These are phyloP conservation scores for Selaginella moellendorffii DNA, from an alignment of 75 land plant species.

Conservation along the genomic window DNA sequence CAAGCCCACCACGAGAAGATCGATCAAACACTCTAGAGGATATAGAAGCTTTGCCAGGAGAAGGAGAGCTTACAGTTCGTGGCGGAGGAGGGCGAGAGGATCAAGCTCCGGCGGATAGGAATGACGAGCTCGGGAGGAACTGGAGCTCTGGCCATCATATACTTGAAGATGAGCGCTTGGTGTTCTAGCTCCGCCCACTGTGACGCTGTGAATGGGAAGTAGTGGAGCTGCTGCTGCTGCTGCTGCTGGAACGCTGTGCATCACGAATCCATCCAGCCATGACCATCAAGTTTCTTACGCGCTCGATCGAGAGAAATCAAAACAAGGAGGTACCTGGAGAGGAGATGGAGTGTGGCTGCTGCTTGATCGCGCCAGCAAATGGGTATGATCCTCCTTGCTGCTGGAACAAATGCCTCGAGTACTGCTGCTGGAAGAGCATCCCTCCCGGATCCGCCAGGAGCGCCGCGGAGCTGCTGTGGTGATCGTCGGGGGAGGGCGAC, in stretches of 20 bases:
- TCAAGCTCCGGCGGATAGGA: not conserved
- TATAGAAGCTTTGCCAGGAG: too few species aligned
- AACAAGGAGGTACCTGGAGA: too few species aligned
- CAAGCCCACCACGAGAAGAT: too few species aligned
- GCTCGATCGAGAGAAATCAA: too few species aligned
- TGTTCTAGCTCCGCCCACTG: constrained; percentile 6
- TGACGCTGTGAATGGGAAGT: not conserved
- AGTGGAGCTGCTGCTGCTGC: not conserved
- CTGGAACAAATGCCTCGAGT: not conserved
- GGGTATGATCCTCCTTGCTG: too few species aligned
- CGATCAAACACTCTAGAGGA: too few species aligned
- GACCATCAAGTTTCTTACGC: too few species aligned
- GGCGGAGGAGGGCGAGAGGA: not conserved
- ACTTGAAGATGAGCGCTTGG: constrained; percentile 6
- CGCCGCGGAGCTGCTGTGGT: not conserved
- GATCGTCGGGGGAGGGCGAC: too few species aligned
- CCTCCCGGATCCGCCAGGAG: not conserved
- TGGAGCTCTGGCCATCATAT: constrained; percentile 6
- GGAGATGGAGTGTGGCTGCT: not conserved
- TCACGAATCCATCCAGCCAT: too few species aligned
- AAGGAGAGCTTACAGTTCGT: too few species aligned
- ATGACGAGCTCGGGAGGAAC: constrained; percentile 3
- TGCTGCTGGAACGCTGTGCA: not conserved
- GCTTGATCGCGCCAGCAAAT: not conserved
- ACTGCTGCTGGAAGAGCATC: not conserved